Base-by-base conservation (phyloP, 371 early-diverging fungal genomes). In the Entomophthora muscae region DNA sequence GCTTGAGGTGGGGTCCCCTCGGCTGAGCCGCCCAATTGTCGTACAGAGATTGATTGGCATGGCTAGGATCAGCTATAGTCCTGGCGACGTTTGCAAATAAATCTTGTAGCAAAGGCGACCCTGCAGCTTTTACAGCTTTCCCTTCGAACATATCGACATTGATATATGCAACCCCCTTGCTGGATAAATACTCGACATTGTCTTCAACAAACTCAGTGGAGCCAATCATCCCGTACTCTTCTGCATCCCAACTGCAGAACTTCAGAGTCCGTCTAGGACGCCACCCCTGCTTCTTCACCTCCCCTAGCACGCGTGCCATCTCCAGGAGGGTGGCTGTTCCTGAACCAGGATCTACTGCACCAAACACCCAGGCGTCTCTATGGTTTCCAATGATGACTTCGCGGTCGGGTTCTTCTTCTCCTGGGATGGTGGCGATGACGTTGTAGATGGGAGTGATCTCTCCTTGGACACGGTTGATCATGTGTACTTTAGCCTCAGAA, bases 161-260 rank as follows among this genome's bases (percentile, higher is more conserved):
- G 29, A 57, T 57, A 29, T 57, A 57, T 7, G 57, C 57, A 7
- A 57, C 29, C 10, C 30, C 57, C 12, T 57, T 29, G 13, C 31
- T 57, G 28, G 10, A 28, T 13, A 57, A 26, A 17, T 57, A 7
- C 3, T 28, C 22, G 22, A 31, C 57, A 57, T 13, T 29, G 22
- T 57, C 57, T 28, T 57, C 57, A 28, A 22, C 24, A 7, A 12
- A 57, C 31, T 57, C 57, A 10, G 57, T 57, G 3, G 57, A 57
- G 13, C 57, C 57, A 28, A 57, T 57, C 22, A 57, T 12, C 26
- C 57, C 57, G 22, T 57, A 57, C 22, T 57, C 57, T 26, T 57
- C 57, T 26, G 28, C 57, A 28, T 57, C 57, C 57, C 57, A 57
- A 26, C 57, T 57, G 29, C 57, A 57, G 10, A 57, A 10, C 29